Percentiles rank a stretch among this genome's conserved stretches.
phyloP scores from a whole-genome alignment of 441 rosid species.

The Populus trichocarpa region DNA sequence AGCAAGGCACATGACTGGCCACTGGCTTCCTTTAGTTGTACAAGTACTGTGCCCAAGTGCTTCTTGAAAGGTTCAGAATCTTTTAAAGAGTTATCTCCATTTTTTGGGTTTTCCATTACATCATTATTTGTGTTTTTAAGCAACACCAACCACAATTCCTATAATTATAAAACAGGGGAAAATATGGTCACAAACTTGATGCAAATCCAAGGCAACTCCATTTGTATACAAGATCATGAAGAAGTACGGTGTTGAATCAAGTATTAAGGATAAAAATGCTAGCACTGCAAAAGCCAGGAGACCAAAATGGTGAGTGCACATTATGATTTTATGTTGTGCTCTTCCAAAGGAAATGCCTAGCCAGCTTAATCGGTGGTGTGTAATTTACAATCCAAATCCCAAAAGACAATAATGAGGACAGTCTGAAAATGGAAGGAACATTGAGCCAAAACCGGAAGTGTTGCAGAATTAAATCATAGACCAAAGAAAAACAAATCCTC shows the following conservation, averaged over 20 bases:
- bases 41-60: conserved; percentile 37
- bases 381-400: not conserved
- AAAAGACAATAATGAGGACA: not conserved
- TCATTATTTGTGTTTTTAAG: conserved; percentile 38
- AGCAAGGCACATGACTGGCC: conserved; percentile 48
- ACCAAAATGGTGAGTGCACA: not conserved
- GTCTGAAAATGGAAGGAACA: not conserved
- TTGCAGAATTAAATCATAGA: not conserved
- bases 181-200: not conserved
- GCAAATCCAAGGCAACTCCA: not conserved
- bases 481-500: not conserved
- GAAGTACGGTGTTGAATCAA: not conserved
- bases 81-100: conserved; percentile 33
- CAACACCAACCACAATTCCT: conserved; percentile 40
- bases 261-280: not conserved
- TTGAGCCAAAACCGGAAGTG: not conserved
- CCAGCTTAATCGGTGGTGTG: not conserved
- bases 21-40: conserved; percentile 50
- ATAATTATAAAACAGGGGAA: conserved; percentile 1
- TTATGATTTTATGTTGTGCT: not conserved
- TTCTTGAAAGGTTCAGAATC: conserved; percentile 43
- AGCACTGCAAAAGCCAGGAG: not conserved
- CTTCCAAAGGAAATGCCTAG: not conserved
- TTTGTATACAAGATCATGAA: not conserved
- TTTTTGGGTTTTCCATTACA: conserved; percentile 30